These are phyloP conservation scores for Hyaloscypha bicolor DNA, from an alignment of 495 filamentous ascomycete genomes.

Conservation along the genomic window DNA sequence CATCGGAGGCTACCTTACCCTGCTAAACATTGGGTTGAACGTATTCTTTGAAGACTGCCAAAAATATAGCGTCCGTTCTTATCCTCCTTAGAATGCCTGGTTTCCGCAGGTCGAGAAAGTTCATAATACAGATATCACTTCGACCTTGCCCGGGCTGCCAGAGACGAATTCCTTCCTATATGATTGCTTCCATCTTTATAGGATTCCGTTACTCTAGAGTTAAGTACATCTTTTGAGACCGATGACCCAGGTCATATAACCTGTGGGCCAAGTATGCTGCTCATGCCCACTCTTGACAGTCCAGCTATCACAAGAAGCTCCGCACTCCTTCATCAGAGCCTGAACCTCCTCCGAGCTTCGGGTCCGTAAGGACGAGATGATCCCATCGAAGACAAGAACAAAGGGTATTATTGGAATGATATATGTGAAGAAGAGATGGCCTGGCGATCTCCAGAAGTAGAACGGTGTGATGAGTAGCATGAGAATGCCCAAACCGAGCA, in stretches of 20 bases:
- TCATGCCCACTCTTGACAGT: constrained; percentile 54
- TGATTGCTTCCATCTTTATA: too few relatives aligned
- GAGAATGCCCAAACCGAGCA: constrained; percentile 55
- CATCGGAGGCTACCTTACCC: too few relatives aligned
- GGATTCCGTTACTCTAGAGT: too few relatives aligned
- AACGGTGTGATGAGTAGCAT: constrained; percentile 58
- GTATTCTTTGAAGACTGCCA: too few relatives aligned
- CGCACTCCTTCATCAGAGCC: constrained; percentile 53
- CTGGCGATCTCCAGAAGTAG: constrained; percentile 60
- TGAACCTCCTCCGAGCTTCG: constrained; percentile 66
- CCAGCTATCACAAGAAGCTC: constrained; percentile 51
- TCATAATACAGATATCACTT: too few relatives aligned
- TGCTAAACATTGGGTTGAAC: too few relatives aligned
- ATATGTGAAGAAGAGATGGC: constrained; percentile 66
- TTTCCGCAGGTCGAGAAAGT: too few relatives aligned
- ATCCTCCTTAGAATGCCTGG: too few relatives aligned
- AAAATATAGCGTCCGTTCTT: too few relatives aligned
- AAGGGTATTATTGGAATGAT: constrained; percentile 64
- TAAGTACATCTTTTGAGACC: constrained; percentile 24
- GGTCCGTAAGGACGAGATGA: constrained; percentile 64
- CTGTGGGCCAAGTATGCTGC: constrained; percentile 51
- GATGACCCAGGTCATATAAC: constrained; percentile 53
- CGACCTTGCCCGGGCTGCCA: too few relatives aligned
- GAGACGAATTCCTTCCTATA: too few relatives aligned
- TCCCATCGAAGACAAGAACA: constrained; percentile 66